phyloP scores from a whole-genome alignment of 2,329 filamentous ascomycete genomes.

The Fusarium haematococcum region DNA sequence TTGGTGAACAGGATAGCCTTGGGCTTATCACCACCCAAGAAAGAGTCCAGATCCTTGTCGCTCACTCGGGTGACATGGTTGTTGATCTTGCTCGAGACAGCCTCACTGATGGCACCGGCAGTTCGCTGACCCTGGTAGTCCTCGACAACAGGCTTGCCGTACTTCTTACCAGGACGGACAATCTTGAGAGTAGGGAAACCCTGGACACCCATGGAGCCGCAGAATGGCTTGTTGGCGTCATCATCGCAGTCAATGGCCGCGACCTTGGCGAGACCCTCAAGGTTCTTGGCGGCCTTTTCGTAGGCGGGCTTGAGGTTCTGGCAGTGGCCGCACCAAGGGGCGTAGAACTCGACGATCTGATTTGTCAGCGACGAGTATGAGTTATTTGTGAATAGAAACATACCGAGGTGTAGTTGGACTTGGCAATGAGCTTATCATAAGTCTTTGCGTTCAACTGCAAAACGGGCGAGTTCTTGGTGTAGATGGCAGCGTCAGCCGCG shows the following conservation, averaged over 20 bases:
- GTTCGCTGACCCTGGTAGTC: conserved; percentile 89
- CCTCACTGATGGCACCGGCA: conserved; percentile 89
- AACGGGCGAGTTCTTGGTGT: conserved; percentile 88
- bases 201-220: conserved; percentile 85
- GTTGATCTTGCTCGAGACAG: conserved; percentile 87
- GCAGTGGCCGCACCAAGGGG: conserved; percentile 98
- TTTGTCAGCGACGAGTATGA: conserved; percentile 5
- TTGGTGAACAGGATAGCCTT: conserved; percentile 95
- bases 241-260: conserved; percentile 96
- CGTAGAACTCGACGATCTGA: conserved; percentile 86
- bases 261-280: conserved; percentile 93
- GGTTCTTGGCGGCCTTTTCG: conserved; percentile 90
- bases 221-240: conserved; percentile 89
- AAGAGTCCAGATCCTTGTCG: conserved; percentile 82
- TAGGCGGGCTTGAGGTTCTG: conserved; percentile 95
- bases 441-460: conserved; percentile 82
- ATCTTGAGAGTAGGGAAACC: conserved; percentile 98
- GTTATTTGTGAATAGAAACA: conserved; percentile 46
- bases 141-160: conserved; percentile 82
- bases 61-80: conserved; percentile 88
- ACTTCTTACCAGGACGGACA: conserved; percentile 84
- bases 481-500: conserved; percentile 77
- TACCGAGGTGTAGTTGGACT: conserved; percentile 93
- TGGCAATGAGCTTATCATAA: conserved; percentile 85
- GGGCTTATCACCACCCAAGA: conserved; percentile 77